Evolutionary conservation across 73 alveolate genomes (phyloP), one percentile per base, ranked within the genome.

Genomic region (Paramecium bursaria): DNA sequence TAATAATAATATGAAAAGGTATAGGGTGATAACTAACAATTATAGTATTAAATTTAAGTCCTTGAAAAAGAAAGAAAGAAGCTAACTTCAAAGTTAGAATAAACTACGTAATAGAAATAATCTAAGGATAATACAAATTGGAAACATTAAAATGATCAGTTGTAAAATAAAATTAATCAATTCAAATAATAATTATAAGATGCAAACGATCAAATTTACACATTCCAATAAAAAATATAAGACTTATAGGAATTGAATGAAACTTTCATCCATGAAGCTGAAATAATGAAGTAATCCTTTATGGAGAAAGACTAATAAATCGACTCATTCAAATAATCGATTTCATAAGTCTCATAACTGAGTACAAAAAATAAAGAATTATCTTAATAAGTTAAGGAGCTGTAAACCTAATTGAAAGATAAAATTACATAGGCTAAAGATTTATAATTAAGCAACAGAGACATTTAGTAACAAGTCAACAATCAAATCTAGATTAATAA

Each of bases 241-340:
- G 76, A 57, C 33, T 57, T 57, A 27, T 30, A 57, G 22, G 76
- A 57, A 30, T 30, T 57, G 17, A 57, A 57, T 57, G 76, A 57
- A 13, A 3, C 27, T 30, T 57, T 30, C 33, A 57, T 57, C 51
- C 11, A 57, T 23, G 76, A 57, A 57, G 26, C 76, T 3, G 27
- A 57, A 57, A 57, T 57, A 3, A 14, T 57, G 15, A 57, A 57
- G 15, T 48, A 57, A 19, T 11, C 76, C 17, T 57, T 57, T 11
- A 57, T 57, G 27, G 76, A 57, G 29, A 57, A 57, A 10, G 76
- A 57, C 33, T 30, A 57, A 3, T 30, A 57, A 10, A 7, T 57
- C 1, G 76, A 57, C 27, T 30, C 51, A 57, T 30, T 57, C 51
- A 30, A 57, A 30, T 57, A 30, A 57, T 42, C 27, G 33, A 27